Conservation (phyloP, 768 basidiomycete genomes). For the Tephrocybe sp. region DNA sequence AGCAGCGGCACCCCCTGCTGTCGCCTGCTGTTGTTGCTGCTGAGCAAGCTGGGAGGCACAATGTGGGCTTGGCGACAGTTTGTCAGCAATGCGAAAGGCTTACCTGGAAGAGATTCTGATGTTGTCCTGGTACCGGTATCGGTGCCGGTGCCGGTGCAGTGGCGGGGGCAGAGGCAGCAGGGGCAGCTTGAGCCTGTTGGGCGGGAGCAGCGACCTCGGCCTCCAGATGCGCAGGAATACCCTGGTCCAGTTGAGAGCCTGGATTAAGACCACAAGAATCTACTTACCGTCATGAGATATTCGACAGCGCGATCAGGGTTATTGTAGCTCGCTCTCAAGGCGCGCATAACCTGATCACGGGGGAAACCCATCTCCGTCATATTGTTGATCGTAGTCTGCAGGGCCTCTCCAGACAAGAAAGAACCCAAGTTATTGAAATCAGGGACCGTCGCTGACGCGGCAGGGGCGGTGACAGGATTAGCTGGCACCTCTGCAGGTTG, state of each 20-base stretch:
- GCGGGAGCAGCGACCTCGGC: slow-evolving; percentile 42
- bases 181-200: slow-evolving; percentile 32
- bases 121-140: slow-evolving; percentile 39
- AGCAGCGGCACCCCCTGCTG: slow-evolving; percentile 36
- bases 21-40: slow-evolving; percentile 66
- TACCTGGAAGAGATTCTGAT: slow-evolving; percentile 89
- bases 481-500: slow-evolving; percentile 24
- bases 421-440: slow-evolving; percentile 49
- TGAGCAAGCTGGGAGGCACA: slow-evolving; percentile 59
- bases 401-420: slow-evolving; percentile 75
- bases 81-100: slow-evolving; percentile 15
- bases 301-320: slow-evolving; percentile 99
- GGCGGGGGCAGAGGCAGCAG: slow-evolving; percentile 38
- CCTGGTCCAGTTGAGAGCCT: slow-evolving; percentile 51
- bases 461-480: slow-evolving; percentile 17
- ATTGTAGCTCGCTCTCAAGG: slow-evolving; percentile 92
- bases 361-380: slow-evolving; percentile 96
- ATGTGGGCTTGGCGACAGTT: neutral
- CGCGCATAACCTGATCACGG: slow-evolving; percentile 79
- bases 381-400: slow-evolving; percentile 76
- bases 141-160: slow-evolving; percentile 27
- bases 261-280: slow-evolving; percentile 6
- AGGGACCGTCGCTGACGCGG: slow-evolving; percentile 33
- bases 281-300: slow-evolving; percentile 86
- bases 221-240: slow-evolving; percentile 74